phyloP scores from a whole-genome alignment of 352 stramenopile genomes.

The Salisapilia sapeloensis region DNA sequence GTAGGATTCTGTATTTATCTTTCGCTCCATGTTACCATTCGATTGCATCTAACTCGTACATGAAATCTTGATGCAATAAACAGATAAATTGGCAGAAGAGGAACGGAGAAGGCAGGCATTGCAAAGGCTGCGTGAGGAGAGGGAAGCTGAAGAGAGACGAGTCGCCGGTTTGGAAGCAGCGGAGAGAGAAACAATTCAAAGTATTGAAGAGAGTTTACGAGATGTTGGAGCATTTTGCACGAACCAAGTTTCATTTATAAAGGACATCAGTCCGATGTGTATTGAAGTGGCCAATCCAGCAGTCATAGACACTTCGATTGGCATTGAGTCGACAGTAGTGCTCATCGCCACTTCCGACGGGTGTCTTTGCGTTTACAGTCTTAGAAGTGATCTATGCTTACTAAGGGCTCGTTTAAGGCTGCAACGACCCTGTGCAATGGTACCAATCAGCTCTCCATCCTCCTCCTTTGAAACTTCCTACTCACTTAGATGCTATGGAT shows the following conservation, averaged over 20 bases:
- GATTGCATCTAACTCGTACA: constrained; percentile 1
- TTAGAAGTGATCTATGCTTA: background rate
- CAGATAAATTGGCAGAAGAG: constrained; percentile 24
- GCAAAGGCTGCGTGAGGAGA: constrained; percentile 8
- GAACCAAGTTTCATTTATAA: constrained; percentile 10
- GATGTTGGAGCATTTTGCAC: constrained; percentile 33
- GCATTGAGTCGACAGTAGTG: too few relatives aligned
- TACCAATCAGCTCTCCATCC: too few relatives aligned
- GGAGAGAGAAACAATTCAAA: constrained; percentile 11
- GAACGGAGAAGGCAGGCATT: constrained; percentile 12
- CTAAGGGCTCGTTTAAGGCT: too few relatives aligned
- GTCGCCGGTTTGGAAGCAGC: constrained; percentile 20
- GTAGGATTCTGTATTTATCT: constrained; percentile 9
- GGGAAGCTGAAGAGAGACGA: constrained; percentile 13
- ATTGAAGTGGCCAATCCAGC: background rate
- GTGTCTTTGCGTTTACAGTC: constrained; percentile 4
- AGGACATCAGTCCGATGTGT: background rate
- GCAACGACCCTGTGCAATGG: too few relatives aligned
- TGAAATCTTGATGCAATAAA: background rate
- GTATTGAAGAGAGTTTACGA: constrained; percentile 23
- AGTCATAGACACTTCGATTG: constrained; percentile 6
- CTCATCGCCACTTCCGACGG: constrained; percentile 21
- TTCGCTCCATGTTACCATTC: background rate
- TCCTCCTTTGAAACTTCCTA: too few relatives aligned
- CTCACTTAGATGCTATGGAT: too few relatives aligned